These are phyloP conservation scores for Claviceps africana DNA, from an alignment of 2,329 filamentous ascomycete species.

Conservation along the genomic window DNA sequence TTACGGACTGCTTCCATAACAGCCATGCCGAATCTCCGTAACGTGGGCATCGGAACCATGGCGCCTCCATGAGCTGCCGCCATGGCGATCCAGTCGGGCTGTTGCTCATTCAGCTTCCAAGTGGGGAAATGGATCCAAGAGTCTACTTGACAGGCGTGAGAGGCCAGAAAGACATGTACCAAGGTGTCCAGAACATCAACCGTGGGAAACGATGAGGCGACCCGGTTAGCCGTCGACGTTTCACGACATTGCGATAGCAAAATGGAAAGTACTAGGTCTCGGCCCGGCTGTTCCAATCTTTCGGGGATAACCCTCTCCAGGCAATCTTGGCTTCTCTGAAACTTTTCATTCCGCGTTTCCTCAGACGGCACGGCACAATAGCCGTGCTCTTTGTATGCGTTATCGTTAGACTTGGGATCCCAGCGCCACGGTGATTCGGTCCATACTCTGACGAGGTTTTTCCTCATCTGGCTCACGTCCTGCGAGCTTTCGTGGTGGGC, in stretches of 20 bases:
- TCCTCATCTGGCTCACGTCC: slow-evolving; percentile 32
- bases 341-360: slow-evolving; percentile 24
- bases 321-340: slow-evolving; percentile 24
- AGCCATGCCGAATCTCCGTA: slow-evolving; percentile 47
- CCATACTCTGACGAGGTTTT: slow-evolving; percentile 33
- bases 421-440: slow-evolving; percentile 37
- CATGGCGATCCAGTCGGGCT: slow-evolving; percentile 45
- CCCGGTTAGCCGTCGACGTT: slow-evolving; percentile 32
- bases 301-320: slow-evolving; percentile 28
- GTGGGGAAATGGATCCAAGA: slow-evolving; percentile 49
- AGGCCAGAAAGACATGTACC: slow-evolving; percentile 45
- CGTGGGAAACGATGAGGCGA: slow-evolving; percentile 48
- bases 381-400: slow-evolving; percentile 28
- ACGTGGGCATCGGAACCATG: slow-evolving; percentile 39
- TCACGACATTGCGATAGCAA: slow-evolving; percentile 45
- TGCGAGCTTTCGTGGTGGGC: slow-evolving; percentile 22
- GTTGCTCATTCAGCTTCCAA: slow-evolving; percentile 39
- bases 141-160: slow-evolving; percentile 41
- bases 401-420: slow-evolving; percentile 30
- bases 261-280: slow-evolving; percentile 50
- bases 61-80: slow-evolving; percentile 47
- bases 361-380: slow-evolving; percentile 29
- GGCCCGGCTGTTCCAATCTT: slow-evolving; percentile 30
- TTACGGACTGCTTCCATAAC: slow-evolving; percentile 37
- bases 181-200: slow-evolving; percentile 46